These are phyloP conservation scores for Colletotrichum orchidophilum DNA, from an alignment of 2,329 filamentous ascomycete genomes.

Conservation along the genomic window DNA sequence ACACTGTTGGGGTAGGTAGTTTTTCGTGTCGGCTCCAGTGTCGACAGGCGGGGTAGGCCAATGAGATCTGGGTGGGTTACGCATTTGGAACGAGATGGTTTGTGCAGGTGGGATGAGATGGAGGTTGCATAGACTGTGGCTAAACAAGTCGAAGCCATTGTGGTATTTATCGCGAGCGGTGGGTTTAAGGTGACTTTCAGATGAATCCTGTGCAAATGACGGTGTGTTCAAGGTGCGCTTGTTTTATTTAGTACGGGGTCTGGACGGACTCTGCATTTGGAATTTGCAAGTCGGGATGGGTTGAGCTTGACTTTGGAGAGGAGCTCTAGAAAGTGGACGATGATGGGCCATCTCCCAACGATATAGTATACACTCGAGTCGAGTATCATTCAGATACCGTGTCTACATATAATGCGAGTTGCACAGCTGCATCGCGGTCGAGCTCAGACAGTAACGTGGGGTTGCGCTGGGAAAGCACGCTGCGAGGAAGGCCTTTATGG, in stretches of 20 bases:
- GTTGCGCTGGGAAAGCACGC: not conserved
- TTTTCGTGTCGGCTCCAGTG: constrained; percentile 3
- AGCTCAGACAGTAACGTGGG: not conserved
- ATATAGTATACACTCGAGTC: no score
- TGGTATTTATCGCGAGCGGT: not conserved
- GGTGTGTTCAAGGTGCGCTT: not conserved
- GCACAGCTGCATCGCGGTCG: not conserved
- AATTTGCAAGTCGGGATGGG: not conserved
- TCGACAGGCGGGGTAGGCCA: constrained; percentile 8
- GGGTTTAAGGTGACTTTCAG: not conserved
- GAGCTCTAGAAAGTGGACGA: no score
- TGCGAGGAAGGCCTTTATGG: not conserved
- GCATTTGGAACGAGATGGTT: not conserved
- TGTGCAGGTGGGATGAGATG: not conserved
- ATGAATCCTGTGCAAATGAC: not conserved
- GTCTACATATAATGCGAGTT: not conserved
- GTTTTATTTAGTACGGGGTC: no score
- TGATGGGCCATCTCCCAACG: not conserved
- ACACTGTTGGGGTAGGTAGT: not conserved
- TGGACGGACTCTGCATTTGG: not conserved
- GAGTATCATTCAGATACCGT: not conserved
- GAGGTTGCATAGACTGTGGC: not conserved
- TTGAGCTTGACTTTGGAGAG: not conserved
- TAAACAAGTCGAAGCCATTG: not conserved
- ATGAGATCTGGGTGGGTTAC: not conserved